These are phyloP conservation scores for Bjerkandera adusta DNA, from an alignment of 1,284 basidiomycete species.

Conservation along the genomic window DNA sequence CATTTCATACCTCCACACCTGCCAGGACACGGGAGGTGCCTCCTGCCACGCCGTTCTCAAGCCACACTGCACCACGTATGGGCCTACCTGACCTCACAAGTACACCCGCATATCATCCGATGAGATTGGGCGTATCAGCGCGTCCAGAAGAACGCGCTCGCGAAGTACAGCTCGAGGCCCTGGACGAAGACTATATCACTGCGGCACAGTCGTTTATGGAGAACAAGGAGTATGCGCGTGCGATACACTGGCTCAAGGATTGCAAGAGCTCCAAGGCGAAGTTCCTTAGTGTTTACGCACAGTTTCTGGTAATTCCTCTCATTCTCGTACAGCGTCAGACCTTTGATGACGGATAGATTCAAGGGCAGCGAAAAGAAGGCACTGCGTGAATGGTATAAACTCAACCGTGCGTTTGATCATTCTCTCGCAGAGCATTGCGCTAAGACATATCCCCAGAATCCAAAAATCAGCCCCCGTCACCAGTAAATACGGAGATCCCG, in stretches of 20 bases:
- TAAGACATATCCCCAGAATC: conserved; percentile 47
- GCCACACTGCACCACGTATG: conserved; percentile 36
- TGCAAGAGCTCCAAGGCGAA: conserved; percentile 70
- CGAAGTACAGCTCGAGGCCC: conserved; percentile 50
- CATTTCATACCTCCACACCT: conserved; percentile 46
- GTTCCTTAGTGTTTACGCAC: conserved; percentile 81
- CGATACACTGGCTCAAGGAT: conserved; percentile 59
- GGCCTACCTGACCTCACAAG: conserved; percentile 14
- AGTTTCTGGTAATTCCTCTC: conserved; percentile 71
- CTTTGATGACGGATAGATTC: conserved; percentile 15
- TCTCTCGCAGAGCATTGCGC: conserved; percentile 1
- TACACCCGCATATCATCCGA: conserved; percentile 3
- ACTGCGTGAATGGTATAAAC: conserved; percentile 68
- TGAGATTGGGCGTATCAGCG: conserved; percentile 13
- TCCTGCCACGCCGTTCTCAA: conserved; percentile 33
- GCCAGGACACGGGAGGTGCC: conserved; percentile 42
- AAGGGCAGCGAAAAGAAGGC: conserved; percentile 69
- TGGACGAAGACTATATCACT: conserved; percentile 67
- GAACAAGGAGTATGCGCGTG: conserved; percentile 78
- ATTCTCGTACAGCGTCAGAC: conserved; percentile 9
- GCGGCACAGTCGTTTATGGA: conserved; percentile 80
- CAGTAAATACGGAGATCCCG: conserved; percentile 63
- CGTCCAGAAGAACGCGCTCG: conserved; percentile 22
- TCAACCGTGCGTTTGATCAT: conserved; percentile 54
- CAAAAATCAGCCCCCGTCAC: conserved; percentile 69